phyloP scores from a whole-genome alignment of 2,329 filamentous ascomycete species.

The Fusarium drepaniforme region DNA sequence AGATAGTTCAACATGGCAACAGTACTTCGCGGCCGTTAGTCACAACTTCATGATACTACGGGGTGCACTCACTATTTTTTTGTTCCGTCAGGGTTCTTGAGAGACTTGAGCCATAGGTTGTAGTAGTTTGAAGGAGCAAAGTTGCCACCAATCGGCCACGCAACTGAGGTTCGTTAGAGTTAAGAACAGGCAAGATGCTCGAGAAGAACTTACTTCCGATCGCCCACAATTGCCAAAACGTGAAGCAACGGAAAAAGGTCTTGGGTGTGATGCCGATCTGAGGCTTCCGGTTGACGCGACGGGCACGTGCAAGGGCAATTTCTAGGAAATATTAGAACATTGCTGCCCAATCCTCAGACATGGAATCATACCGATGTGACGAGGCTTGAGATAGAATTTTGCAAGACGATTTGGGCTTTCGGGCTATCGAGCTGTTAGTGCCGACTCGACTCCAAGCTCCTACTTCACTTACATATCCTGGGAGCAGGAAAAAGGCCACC shows the following conservation, averaged over 20 bases:
- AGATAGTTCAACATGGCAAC: constrained; percentile 20
- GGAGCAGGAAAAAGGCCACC: background rate
- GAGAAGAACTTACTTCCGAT: background rate
- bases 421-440: background rate
- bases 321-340: background rate
- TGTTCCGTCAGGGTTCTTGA: background rate
- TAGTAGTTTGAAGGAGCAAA: background rate
- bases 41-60: rapidly evolving
- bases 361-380: background rate
- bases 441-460: background rate
- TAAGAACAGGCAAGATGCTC: no score
- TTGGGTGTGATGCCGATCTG: background rate
- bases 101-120: background rate
- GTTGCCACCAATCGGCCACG: background rate
- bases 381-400: background rate
- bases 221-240: background rate
- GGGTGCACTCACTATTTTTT: background rate
- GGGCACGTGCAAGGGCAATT: background rate
- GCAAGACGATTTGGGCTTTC: background rate
- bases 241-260: background rate
- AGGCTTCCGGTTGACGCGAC: background rate
- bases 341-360: rapidly evolving
- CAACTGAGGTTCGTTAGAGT: background rate
- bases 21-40: background rate
- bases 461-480: background rate